Evolutionary conservation across 495 filamentous ascomycete genomes (phyloP).

Genomic region (Delitschia confertaspora): DNA sequence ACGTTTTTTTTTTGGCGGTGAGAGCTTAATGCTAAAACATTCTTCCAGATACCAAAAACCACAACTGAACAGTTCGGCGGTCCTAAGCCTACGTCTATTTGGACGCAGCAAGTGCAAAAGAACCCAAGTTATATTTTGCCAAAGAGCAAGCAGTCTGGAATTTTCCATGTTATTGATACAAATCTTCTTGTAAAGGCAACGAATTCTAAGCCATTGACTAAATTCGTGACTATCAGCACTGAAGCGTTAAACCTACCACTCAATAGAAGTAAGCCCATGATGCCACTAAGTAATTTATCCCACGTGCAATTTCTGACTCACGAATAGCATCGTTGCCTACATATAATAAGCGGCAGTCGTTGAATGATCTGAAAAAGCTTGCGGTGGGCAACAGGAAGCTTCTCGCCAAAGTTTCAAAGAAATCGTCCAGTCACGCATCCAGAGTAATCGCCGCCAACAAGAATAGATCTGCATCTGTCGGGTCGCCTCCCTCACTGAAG

Average conservation of each 20-base stretch:
- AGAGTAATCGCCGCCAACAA: constrained; percentile 1
- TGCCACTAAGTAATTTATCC: neutral
- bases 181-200: constrained; percentile 35
- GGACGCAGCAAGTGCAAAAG: constrained; percentile 3
- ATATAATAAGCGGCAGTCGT: constrained; percentile 38
- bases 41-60: constrained; percentile 15
- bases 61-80: constrained; percentile 16
- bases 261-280: constrained; percentile 27
- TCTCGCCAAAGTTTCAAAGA: constrained; percentile 23
- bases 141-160: constrained; percentile 31
- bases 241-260: constrained; percentile 17
- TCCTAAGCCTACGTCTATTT: constrained; percentile 1
- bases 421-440: constrained; percentile 1
- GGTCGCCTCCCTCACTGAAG: constrained; percentile 15
- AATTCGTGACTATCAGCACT: constrained; percentile 37
- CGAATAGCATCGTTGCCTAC: constrained; percentile 33
- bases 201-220: constrained; percentile 36
- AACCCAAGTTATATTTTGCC: constrained; percentile 23
- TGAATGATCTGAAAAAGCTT: constrained; percentile 37
- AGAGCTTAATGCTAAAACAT: too few species aligned
- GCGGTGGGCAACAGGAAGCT: constrained; percentile 28
- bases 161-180: constrained; percentile 35
- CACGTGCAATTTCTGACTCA: constrained; percentile 25
- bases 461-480: neutral
- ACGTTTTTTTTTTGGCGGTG: too few species aligned